Conservation (phyloP, 768 basidiomycete species). For the Galerina sulciceps region DNA sequence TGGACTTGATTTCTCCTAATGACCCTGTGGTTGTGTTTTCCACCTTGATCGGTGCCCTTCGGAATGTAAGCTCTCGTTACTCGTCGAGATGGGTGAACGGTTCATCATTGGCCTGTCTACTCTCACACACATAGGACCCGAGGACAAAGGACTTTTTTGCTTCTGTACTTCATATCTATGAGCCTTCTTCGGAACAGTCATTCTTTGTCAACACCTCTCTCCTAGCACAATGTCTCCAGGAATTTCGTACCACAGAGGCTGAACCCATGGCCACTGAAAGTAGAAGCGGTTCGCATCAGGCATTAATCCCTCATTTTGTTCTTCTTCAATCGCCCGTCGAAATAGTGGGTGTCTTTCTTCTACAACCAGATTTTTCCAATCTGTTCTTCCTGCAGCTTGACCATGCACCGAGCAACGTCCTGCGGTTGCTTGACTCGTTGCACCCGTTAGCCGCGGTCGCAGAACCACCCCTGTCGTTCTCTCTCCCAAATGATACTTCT, state of each 20-base stretch:
- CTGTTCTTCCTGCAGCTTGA: background rate
- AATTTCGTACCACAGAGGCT: background rate
- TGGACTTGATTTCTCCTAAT: slow-evolving; percentile 47
- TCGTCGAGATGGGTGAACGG: background rate
- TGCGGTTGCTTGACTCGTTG: slow-evolving; percentile 1
- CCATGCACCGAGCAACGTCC: slow-evolving; percentile 4
- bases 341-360: slow-evolving; percentile 7
- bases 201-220: slow-evolving; percentile 54
- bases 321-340: slow-evolving; percentile 11
- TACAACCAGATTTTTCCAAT: background rate
- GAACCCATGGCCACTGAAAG: background rate
- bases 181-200: slow-evolving; percentile 50
- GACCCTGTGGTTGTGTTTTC: slow-evolving; percentile 39
- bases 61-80: slow-evolving; percentile 30
- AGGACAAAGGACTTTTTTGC: slow-evolving; percentile 35
- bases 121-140: background rate
- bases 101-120: background rate
- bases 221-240: slow-evolving; percentile 19
- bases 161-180: slow-evolving; percentile 48
- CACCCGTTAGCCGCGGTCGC: background rate
- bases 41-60: slow-evolving; percentile 41
- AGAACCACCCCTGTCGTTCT: slow-evolving; percentile 21
- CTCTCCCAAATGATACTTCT: slow-evolving; percentile 30
- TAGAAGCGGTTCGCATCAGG: background rate
- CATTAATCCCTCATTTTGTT: slow-evolving; percentile 6